Conservation (phyloP, 495 filamentous ascomycete species). For the Trichoderma erinaceum region DNA sequence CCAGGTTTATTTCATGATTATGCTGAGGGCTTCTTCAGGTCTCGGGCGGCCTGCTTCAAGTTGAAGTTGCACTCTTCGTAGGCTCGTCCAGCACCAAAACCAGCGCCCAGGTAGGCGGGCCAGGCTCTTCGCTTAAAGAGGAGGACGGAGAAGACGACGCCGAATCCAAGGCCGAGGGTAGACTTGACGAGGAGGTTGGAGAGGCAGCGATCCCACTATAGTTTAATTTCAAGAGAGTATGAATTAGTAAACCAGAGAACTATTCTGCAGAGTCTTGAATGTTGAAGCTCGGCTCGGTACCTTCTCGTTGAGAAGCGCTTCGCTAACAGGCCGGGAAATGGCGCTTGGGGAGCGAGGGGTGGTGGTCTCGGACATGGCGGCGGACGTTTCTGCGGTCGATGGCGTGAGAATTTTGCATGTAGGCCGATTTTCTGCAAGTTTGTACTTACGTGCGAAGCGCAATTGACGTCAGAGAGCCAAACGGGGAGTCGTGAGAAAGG, state of each 20-base stretch:
- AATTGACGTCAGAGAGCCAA: conserved; percentile 3
- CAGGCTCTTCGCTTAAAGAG: conserved; percentile 96
- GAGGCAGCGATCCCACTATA: conserved; percentile 94
- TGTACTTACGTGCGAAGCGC: background rate
- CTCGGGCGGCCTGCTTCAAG: conserved; percentile 49
- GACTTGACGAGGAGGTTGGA: conserved; percentile 95
- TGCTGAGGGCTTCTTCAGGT: conserved; percentile 36
- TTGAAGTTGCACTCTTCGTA: conserved; percentile 85
- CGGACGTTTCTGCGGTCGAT: conserved; percentile 6
- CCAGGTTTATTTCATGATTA: background rate
- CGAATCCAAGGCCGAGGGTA: conserved; percentile 86
- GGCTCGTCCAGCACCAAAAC: conserved; percentile 91
- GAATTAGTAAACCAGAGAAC: background rate
- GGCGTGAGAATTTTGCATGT: background rate
- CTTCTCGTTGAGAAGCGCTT: conserved; percentile 94
- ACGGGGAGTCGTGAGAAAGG: background rate
- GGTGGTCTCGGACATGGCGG: conserved; percentile 40
- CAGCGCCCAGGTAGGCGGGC: conserved; percentile 85
- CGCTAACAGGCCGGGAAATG: conserved; percentile 71
- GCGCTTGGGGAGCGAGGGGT: conserved; percentile 32
- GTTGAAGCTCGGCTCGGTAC: conserved; percentile 39
- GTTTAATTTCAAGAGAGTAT: background rate
- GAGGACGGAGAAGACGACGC: conserved; percentile 95
- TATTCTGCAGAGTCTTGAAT: background rate
- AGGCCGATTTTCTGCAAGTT: background rate